Evolutionary conservation across 1,284 basidiomycete species (phyloP).

Genomic region (Trichosporon sp.): DNA sequence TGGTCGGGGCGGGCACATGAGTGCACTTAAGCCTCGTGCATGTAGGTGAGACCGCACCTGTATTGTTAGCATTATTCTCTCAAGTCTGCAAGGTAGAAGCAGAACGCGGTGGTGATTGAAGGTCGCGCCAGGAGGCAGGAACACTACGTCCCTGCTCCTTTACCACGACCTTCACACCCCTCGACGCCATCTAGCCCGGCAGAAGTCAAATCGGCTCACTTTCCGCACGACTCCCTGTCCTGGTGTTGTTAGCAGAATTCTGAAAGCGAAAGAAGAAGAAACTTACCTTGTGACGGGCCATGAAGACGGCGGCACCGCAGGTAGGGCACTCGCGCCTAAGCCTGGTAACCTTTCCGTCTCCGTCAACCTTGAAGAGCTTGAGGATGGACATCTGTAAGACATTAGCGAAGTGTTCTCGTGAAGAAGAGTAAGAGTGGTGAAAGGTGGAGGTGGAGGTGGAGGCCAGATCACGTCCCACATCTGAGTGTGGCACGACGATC

Average conservation of each 20-base stretch:
- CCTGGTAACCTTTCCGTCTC: conserved; percentile 98
- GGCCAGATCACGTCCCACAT: neutral
- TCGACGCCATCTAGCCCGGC: neutral
- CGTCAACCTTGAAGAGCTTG: conserved; percentile 98
- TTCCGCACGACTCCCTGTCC: conserved; percentile 95
- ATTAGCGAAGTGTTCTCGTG: neutral
- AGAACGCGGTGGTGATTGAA: too few species aligned
- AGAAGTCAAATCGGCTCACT: neutral
- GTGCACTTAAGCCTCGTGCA: conserved; percentile 16
- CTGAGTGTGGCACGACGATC: neutral
- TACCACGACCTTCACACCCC: too few species aligned
- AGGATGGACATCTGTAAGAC: conserved; percentile 85
- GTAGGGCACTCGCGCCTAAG: conserved; percentile 23
- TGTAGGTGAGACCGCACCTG: conserved; percentile 79
- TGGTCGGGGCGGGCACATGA: neutral
- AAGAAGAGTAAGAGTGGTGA: neutral
- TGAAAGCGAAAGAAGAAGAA: too few species aligned
- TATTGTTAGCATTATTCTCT: neutral
- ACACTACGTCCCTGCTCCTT: too few species aligned
- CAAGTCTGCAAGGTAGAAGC: too few species aligned
- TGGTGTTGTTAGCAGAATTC: neutral
- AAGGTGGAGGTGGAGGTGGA: neutral
- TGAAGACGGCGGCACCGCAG: conserved; percentile 64
- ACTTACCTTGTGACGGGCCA: conserved; percentile 78
- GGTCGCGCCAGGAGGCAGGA: too few species aligned